Evolutionary conservation across 768 basidiomycete species (phyloP).

Genomic region (Lentinus tigrinus): DNA sequence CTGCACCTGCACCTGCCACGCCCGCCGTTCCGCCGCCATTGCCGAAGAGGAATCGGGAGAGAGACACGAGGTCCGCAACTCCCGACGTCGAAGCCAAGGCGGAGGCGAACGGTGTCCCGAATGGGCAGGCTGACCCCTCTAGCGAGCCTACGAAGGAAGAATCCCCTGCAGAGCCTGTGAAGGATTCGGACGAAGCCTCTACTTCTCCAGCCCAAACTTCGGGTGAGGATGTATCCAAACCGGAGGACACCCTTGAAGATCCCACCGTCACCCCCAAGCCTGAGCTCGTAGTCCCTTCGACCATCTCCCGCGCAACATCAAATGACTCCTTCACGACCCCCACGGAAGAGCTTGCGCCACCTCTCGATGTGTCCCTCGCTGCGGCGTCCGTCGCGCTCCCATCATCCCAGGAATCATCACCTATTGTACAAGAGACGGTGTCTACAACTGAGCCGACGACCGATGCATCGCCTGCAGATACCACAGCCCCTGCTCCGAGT

Average conservation of each 20-base stretch:
- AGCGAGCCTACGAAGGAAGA: background rate
- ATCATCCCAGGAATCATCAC: conserved; percentile 13
- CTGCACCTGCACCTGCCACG: conserved; percentile 18
- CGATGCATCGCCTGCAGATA: background rate
- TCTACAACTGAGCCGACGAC: background rate
- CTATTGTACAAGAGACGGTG: conserved; percentile 6
- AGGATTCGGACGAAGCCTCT: background rate
- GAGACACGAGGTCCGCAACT: background rate
- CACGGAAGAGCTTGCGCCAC: conserved; percentile 21
- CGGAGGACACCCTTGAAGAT: background rate
- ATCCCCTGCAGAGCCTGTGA: background rate
- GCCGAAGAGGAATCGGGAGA: conserved; percentile 21
- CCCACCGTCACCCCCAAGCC: background rate
- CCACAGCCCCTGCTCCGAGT: background rate
- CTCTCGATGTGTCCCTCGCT: conserved; percentile 5
- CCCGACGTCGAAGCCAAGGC: background rate
- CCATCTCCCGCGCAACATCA: conserved; percentile 14
- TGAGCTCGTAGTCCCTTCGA: background rate
- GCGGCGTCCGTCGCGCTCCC: conserved; percentile 21
- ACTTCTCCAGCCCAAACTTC: background rate
- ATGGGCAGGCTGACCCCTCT: background rate
- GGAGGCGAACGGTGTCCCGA: background rate
- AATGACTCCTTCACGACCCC: conserved; percentile 27
- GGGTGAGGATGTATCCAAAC: background rate
- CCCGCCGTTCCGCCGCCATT: conserved; percentile 28